Evolutionary conservation across 1,284 basidiomycete genomes (phyloP), one percentile per base, ranked within the genome.

Genomic region (Moesziomyces aphidis): DNA sequence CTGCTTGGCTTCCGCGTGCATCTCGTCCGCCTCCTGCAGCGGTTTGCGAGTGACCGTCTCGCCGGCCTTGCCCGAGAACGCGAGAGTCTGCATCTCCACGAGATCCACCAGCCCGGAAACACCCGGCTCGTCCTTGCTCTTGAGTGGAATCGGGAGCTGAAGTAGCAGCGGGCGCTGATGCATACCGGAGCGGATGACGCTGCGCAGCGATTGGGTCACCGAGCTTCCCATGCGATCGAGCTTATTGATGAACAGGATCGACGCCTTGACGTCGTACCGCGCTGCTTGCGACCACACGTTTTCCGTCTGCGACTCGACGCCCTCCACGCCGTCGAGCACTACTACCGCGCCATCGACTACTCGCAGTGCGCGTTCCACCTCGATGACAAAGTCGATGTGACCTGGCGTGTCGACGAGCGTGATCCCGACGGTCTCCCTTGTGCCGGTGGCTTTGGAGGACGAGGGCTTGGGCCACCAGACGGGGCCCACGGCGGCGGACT

Each of bases 361-460:
- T 19, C 93, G 89, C 79, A 93, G 93, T 15, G 93, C 93, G 76
- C 93, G 92, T 84, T 95, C 94, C 11, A 95, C 94, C 79, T 95
- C 93, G 91, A 95, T 94, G 3, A 93, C 93, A 85, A 95, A 95
- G 85, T 95, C 93, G 8, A 93, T 93, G 85, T 95, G 93, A 19
- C 93, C 93, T 8, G 93, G 93, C 6, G 93, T 95, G 80, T 95
- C 94, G 52, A 95, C 91, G 43, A 95, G 88, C 77, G 94, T 94
- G 85, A 93, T 92, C 0, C 76, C 74, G 0, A 71, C 69, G 4
- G 88, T 90, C 89, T 67, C 89, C 83, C 80, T 90, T 89, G 10
- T 19, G 21, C 4, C 10, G 22, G 44, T 11, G 44, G 6, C 3
- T 31, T 36, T 34, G 1, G 31, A 34, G 55, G 59, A 8, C 0